Base-by-base conservation (phyloP, 441 rosid genomes). In the Mallotus japonicus region DNA sequence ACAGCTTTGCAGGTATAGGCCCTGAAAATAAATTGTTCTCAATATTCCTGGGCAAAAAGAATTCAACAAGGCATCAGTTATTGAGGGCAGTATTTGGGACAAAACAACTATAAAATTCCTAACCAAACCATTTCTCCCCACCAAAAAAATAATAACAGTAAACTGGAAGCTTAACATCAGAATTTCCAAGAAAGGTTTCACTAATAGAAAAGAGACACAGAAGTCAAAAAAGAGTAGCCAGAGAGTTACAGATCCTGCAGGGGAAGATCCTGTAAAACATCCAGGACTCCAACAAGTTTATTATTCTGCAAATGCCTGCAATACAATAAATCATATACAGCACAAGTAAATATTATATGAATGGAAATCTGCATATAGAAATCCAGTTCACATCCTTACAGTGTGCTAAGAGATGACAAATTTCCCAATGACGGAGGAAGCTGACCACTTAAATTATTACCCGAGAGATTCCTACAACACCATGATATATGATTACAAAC, bases 11-110 rank as follows among this genome's bases (percentile, higher is more conserved):
- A 32, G 98, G 98, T 80, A 92, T 88, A 73, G 97, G 94, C 51
- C 99, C 97, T 0, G 97, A 96, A 83, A 96, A 90, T 69, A 85
- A 81, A 84, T 96, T 93, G 81, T 93, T 85, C 85, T 84, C 94
- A 9, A 96, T 82, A 77, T 96, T 87, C 89, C 98, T 93, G 59
- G 34, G 65, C 50, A 78, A 74, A 59, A 79, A 78, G 56, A 71
- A 57, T 75, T 71, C 19, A 22, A 68, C 16, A 77, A 75, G 19
- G 50, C 20, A 46, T 85, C 58, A 85, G 70, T 34, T 66, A 69
- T 74, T 44, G 66, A 78, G 56, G 71, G 62, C 54, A n/a, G 63
- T 50, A 65, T 20, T 10, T 28, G 28, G 15, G 9, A 17, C 22
- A 44, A 34, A 56, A 24, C 20, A 55, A 13, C 47, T 57, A 44